Conservation (phyloP, 192 early-diverging fungal species). For the Chytriomyces sp. region DNA sequence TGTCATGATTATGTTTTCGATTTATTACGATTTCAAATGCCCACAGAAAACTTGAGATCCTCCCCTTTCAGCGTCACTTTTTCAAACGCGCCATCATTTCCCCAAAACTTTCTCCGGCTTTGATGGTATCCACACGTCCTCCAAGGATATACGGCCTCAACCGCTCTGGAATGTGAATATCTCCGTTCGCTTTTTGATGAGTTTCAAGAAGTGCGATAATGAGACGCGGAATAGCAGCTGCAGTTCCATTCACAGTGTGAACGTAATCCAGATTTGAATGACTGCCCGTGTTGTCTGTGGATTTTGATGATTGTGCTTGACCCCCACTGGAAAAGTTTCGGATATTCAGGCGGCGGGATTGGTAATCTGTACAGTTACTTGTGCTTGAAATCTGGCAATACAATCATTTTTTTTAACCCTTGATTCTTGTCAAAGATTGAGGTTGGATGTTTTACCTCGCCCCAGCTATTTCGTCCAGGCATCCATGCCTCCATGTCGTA, state of each 20-base stretch:
- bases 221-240: conserved; percentile 85
- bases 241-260: conserved; percentile 93
- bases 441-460: conserved; percentile 60
- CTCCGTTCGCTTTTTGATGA: conserved; percentile 74
- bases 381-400: conserved; percentile 81
- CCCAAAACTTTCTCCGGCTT: conserved; percentile 17
- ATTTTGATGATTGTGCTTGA: background rate
- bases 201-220: conserved; percentile 88
- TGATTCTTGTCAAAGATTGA: background rate
- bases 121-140: conserved; percentile 30
- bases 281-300: background rate
- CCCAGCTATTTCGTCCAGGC: conserved; percentile 83
- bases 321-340: conserved; percentile 49
- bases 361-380: conserved; percentile 94
- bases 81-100: conserved; percentile 16
- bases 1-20: background rate
- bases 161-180: conserved; percentile 69
- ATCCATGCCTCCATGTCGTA: conserved; percentile 98
- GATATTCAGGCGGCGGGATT: conserved; percentile 83
- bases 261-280: conserved; percentile 62
- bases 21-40: background rate
- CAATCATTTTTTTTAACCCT: too few species aligned
- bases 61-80: background rate
- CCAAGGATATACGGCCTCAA: conserved; percentile 66
- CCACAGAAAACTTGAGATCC: background rate